Conservation (phyloP, 1,284 basidiomycete genomes). For the Mrakiaceae sp. region DNA sequence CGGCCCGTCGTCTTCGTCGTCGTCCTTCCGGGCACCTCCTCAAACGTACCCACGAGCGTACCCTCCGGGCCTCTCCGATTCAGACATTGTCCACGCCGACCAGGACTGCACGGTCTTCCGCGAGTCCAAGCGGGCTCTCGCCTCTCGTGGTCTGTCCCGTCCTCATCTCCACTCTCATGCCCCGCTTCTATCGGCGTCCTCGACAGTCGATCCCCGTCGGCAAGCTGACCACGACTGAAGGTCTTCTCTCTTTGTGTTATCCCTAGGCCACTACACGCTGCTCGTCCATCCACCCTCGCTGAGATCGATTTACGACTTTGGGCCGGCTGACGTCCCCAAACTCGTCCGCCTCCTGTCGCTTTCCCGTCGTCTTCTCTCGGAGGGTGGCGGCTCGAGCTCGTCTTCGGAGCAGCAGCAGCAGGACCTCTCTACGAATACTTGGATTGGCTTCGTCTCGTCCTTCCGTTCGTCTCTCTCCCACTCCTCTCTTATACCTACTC, state of each 20-base stretch:
- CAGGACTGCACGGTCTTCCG: constrained; percentile 2
- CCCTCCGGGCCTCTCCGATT: too few species aligned
- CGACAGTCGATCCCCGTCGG: too few species aligned
- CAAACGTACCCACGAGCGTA: too few species aligned
- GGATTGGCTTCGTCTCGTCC: constrained; percentile 8
- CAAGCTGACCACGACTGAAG: too few species aligned
- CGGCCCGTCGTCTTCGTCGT: too few species aligned
- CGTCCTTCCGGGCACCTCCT: too few species aligned
- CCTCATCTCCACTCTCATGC: not conserved
- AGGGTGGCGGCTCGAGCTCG: not conserved
- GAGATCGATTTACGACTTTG: constrained; percentile 7
- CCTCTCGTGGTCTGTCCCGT: not conserved
- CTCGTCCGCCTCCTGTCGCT: constrained; percentile 4
- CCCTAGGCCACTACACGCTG: constrained; percentile 11
- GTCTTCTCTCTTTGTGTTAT: not conserved
- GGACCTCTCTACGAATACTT: not conserved
- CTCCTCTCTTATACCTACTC: not conserved
- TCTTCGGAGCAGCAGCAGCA: not conserved
- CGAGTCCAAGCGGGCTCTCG: not conserved
- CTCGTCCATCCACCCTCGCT: not conserved
- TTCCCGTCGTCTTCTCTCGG: not conserved
- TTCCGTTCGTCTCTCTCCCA: constrained; percentile 9
- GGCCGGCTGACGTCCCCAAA: constrained; percentile 4
- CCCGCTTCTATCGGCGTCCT: not conserved
- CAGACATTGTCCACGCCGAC: constrained; percentile 1